Evolutionary conservation across 768 basidiomycete species (phyloP).

Genomic region (Lentinula edodes): DNA sequence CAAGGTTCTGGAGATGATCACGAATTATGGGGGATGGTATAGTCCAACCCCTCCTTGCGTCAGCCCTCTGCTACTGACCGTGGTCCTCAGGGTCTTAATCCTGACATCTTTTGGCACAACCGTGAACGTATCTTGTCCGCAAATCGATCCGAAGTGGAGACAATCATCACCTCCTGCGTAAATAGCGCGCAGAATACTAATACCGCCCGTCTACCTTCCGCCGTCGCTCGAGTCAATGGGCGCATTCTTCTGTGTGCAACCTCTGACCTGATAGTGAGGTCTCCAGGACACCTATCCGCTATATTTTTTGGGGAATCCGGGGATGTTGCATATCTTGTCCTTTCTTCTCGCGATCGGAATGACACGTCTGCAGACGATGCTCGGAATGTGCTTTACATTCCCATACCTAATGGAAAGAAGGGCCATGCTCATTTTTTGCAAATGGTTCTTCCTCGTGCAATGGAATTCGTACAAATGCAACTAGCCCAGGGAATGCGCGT

Average conservation of each 20-base stretch:
- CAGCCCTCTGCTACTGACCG: not conserved
- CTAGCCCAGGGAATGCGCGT: constrained; percentile 31
- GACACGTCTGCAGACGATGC: not conserved
- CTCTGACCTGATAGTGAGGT: constrained; percentile 17
- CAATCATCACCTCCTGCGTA: constrained; percentile 26
- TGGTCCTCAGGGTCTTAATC: constrained; percentile 64
- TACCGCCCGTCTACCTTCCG: constrained; percentile 9
- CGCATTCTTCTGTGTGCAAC: constrained; percentile 34
- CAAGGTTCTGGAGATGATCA: constrained; percentile 96
- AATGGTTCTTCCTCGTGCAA: constrained; percentile 40
- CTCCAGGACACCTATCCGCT: not conserved
- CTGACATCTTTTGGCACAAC: constrained; percentile 65
- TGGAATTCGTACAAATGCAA: constrained; percentile 37
- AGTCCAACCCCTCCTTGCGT: constrained; percentile 1
- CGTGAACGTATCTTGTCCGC: constrained; percentile 40
- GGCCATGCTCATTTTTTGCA: constrained; percentile 47
- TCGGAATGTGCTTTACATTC: constrained; percentile 13
- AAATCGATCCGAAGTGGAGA: constrained; percentile 43
- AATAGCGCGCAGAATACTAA: not conserved
- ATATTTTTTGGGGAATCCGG: not conserved
- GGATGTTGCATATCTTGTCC: constrained; percentile 23
- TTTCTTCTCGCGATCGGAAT: constrained; percentile 9
- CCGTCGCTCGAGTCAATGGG: constrained; percentile 31
- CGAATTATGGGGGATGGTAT: constrained; percentile 80
- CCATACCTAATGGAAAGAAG: constrained; percentile 40